Conservation (phyloP, 23 red algal species). For the Cyanidioschyzon merolae region DNA sequence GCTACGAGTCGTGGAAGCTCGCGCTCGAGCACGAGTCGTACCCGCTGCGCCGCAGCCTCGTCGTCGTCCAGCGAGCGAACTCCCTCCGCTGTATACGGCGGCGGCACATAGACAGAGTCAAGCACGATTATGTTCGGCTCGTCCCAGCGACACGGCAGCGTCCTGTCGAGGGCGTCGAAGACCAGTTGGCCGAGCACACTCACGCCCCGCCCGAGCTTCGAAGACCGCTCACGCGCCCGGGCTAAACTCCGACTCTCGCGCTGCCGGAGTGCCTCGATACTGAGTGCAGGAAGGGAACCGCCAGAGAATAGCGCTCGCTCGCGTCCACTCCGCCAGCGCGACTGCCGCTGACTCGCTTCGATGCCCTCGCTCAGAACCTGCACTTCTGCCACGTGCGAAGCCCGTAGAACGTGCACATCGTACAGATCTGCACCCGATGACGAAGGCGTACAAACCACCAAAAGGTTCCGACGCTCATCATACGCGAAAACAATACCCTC, state of each 20-base stretch:
- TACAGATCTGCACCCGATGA: not conserved
- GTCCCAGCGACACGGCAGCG: conserved; percentile 47
- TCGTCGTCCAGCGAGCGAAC: not conserved
- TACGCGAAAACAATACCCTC: conserved; percentile 5
- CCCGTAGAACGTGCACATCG: not conserved
- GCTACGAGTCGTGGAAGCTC: not conserved
- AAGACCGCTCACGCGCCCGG: not conserved
- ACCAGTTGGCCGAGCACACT: conserved; percentile 31
- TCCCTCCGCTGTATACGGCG: conserved; percentile 29
- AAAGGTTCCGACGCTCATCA: not conserved
- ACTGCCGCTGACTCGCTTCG: not conserved
- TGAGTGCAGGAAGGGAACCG: not conserved
- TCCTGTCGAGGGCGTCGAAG: conserved; percentile 52
- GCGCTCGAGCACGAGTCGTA: not conserved
- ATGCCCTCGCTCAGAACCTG: not conserved
- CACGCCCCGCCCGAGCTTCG: not conserved
- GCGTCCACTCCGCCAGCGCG: not conserved
- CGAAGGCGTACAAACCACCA: not conserved
- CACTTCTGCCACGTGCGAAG: conserved; percentile 1
- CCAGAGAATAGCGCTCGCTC: not conserved
- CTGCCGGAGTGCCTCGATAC: not conserved
- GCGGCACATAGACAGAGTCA: conserved; percentile 32
- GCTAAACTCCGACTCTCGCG: not conserved
- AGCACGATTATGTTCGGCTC: conserved; percentile 38
- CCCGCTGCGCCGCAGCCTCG: not conserved